These are phyloP conservation scores for Plectosphaerella sp. DNA, from an alignment of 2,329 filamentous ascomycete species.

Conservation along the genomic window DNA sequence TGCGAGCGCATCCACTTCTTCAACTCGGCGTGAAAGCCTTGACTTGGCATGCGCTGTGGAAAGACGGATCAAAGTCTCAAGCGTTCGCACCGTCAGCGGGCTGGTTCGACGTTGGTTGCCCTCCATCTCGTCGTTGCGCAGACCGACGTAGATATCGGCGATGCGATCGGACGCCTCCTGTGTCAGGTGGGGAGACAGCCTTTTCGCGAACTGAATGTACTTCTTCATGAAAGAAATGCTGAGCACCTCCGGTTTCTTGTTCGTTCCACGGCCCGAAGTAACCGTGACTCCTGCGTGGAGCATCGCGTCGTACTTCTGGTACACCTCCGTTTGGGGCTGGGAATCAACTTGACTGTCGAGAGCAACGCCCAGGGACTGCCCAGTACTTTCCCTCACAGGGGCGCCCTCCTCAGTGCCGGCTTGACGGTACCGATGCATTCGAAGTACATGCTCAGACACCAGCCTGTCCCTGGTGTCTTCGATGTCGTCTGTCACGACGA, in stretches of 20 bases:
- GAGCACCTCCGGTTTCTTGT: conserved; percentile 78
- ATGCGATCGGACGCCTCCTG: conserved; percentile 91
- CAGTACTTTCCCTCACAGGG: conserved; percentile 82
- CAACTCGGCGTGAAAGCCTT: conserved; percentile 79
- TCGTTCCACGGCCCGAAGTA: conserved; percentile 67
- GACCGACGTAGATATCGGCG: conserved; percentile 81
- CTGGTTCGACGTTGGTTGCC: conserved; percentile 90
- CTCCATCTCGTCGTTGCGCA: conserved; percentile 94
- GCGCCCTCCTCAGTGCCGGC: conserved; percentile 91
- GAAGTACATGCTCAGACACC: conserved; percentile 92
- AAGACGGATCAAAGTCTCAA: conserved; percentile 97
- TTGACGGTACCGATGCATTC: conserved; percentile 94
- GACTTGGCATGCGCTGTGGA: conserved; percentile 95
- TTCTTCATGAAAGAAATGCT: conserved; percentile 99
- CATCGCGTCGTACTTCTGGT: conserved; percentile 95
- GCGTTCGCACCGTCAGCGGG: conserved; percentile 92
- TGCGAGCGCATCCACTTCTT: conserved; percentile 81
- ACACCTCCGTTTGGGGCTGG: conserved; percentile 80
- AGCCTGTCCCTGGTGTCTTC: conserved; percentile 88
- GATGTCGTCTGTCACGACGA: conserved; percentile 97
- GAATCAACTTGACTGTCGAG: conserved; percentile 70
- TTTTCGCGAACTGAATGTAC: conserved; percentile 97
- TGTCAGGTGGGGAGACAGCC: conserved; percentile 85
- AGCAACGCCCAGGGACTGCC: conserved; percentile 83
- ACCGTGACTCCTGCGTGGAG: conserved; percentile 85